These are phyloP conservation scores for Vigna hirtella DNA, from an alignment of 306 rosid species.

Conservation along the genomic window DNA sequence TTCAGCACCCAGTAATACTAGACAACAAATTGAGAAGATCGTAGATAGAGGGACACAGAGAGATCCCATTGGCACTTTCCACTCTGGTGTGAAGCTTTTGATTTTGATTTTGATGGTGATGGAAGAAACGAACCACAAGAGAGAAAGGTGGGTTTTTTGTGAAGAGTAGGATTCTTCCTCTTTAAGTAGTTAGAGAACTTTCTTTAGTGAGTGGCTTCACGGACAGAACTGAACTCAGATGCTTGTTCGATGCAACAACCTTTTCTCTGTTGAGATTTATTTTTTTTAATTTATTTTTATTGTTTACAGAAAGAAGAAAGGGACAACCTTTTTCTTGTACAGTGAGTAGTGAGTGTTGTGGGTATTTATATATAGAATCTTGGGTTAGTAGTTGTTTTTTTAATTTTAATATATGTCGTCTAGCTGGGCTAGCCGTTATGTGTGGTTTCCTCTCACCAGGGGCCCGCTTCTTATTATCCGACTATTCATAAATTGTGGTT, in stretches of 20 bases:
- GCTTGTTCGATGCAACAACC: not conserved
- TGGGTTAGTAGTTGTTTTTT: not conserved
- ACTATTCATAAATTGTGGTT: too few species aligned
- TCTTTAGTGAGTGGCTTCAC: slow-evolving; percentile 49
- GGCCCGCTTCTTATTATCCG: not conserved
- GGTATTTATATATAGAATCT: slow-evolving; percentile 11
- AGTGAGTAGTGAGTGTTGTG: slow-evolving; percentile 28
- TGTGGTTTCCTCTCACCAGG: not conserved
- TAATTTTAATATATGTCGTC: not conserved
- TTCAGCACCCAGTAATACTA: not conserved
- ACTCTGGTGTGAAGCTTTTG: not conserved
- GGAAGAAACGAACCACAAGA: not conserved
- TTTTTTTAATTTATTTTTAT: not conserved
- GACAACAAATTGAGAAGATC: not conserved
- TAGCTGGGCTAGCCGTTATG: slow-evolving; percentile 37
- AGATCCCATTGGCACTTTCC: slow-evolving; percentile 49
- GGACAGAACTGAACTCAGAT: slow-evolving; percentile 44
- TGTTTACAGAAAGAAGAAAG: not conserved
- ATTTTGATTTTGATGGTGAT: slow-evolving; percentile 8
- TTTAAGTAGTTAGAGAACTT: slow-evolving; percentile 42
- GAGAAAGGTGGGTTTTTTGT: slow-evolving; percentile 3
- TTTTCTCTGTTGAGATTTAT: slow-evolving; percentile 3
- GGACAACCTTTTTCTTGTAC: not conserved
- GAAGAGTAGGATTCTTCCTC: slow-evolving; percentile 1
- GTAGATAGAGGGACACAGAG: slow-evolving; percentile 27